A percentile compares a stretch with the other conserved stretches of the same genome.
These are phyloP conservation scores for Boeremia exigua DNA, from an alignment of 2,329 filamentous ascomycete species.

Conservation along the genomic window DNA sequence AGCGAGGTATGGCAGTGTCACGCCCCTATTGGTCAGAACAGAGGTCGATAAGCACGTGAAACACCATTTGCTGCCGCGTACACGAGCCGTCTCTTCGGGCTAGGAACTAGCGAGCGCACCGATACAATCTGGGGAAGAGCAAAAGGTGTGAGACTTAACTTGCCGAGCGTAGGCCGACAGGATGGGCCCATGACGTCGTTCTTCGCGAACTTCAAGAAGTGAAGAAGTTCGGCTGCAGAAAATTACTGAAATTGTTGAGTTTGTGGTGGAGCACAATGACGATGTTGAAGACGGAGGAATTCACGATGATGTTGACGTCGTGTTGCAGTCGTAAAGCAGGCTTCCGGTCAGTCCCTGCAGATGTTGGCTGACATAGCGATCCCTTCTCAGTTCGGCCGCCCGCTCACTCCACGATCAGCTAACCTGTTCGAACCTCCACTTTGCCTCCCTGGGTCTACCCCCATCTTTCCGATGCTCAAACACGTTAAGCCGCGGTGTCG, in stretches of 20 bases:
- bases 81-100: conserved; percentile 8
- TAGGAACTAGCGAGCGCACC: conserved; percentile 2
- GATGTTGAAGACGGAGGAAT: background rate
- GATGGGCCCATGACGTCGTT: conserved; percentile 11
- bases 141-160: background rate
- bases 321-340: conserved; percentile 4
- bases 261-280: conserved; percentile 16
- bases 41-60: conserved; percentile 1
- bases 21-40: background rate
- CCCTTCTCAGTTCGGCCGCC: conserved; percentile 7
- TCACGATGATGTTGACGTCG: conserved; percentile 10
- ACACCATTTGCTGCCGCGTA: background rate
- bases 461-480: conserved; percentile 18
- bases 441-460: conserved; percentile 18
- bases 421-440: conserved; percentile 16
- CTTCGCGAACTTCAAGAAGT: background rate
- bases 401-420: conserved; percentile 23
- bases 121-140: conserved; percentile 10
- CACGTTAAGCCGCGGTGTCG: conserved; percentile 25
- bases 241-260: background rate
- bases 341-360: conserved; percentile 13
- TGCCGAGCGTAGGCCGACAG: conserved; percentile 12
- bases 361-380: conserved; percentile 18
- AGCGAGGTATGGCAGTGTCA: background rate
- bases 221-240: conserved; percentile 10